Conservation (phyloP, 768 basidiomycete species). For the Calocera cornea region DNA sequence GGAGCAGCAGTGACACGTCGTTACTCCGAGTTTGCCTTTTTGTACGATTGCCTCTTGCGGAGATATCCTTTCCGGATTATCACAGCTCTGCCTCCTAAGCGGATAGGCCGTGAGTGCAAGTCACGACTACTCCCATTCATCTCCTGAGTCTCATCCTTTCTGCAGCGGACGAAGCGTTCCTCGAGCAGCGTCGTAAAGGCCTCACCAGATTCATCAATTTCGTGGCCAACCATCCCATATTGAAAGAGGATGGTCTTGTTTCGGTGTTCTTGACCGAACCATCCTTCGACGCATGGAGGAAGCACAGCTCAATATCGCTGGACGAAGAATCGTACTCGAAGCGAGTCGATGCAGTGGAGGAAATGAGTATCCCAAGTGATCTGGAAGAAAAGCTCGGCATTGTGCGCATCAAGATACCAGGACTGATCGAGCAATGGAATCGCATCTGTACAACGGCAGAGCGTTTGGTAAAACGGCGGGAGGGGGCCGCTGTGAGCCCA, state of each 20-base stretch:
- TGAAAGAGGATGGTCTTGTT: conserved; percentile 76
- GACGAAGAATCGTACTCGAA: conserved; percentile 82
- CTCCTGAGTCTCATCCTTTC: conserved; percentile 10
- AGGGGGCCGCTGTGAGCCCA: conserved; percentile 75
- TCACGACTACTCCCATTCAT: neutral
- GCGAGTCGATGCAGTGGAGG: conserved; percentile 65
- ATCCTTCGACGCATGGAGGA: conserved; percentile 80
- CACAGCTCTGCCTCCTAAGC: conserved; percentile 78
- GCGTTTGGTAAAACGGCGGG: conserved; percentile 75
- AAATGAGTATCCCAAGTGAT: conserved; percentile 87
- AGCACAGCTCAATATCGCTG: conserved; percentile 55
- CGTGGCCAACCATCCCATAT: conserved; percentile 78
- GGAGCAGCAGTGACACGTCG: conserved; percentile 61
- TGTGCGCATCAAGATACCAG: conserved; percentile 59
- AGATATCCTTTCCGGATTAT: conserved; percentile 91
- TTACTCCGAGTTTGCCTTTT: conserved; percentile 85
- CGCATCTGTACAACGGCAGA: conserved; percentile 77
- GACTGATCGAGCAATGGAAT: conserved; percentile 83
- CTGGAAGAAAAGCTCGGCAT: conserved; percentile 77
- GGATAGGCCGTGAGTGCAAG: conserved; percentile 63
- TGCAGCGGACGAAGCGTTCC: conserved; percentile 72
- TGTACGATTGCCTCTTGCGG: conserved; percentile 73
- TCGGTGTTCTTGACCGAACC: conserved; percentile 68
- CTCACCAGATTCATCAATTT: conserved; percentile 67
- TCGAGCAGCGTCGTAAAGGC: conserved; percentile 84